These are phyloP conservation scores for Floccularia luteovirens DNA, from an alignment of 768 basidiomycete species.

Conservation along the genomic window DNA sequence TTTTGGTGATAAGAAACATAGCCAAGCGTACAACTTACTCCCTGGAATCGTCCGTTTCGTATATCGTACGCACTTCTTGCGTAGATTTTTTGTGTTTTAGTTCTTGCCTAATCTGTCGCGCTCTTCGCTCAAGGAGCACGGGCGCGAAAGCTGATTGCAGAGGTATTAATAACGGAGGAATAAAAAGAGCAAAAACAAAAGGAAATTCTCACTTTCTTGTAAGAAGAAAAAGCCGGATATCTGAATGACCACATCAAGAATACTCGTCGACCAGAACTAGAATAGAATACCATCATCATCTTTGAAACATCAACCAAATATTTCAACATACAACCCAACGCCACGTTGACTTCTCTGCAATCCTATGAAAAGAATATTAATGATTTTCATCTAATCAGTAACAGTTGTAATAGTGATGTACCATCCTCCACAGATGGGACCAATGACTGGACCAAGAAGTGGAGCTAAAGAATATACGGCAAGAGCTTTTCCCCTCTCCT, in stretches of 20 bases:
- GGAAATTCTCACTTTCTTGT: slow-evolving; percentile 47
- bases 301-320: background rate
- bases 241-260: slow-evolving; percentile 48
- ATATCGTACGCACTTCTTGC: slow-evolving; percentile 38
- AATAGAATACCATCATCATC: background rate
- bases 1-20: background rate
- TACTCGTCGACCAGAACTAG: slow-evolving; percentile 63
- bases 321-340: slow-evolving; percentile 52
- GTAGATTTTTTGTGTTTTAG: slow-evolving; percentile 39
- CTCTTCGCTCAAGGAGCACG: slow-evolving; percentile 41
- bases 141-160: slow-evolving; percentile 35
- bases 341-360: slow-evolving; percentile 59
- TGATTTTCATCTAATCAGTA: background rate
- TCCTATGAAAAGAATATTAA: slow-evolving; percentile 22
- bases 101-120: slow-evolving; percentile 30
- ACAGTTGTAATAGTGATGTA: slow-evolving; percentile 12
- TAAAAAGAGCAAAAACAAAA: background rate
- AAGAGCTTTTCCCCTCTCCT: slow-evolving; percentile 58
- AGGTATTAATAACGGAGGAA: slow-evolving; percentile 16
- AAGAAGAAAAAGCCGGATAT: slow-evolving; percentile 46
- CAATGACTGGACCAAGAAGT: slow-evolving; percentile 55
- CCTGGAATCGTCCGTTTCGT: slow-evolving; percentile 30
- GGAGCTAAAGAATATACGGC: slow-evolving; percentile 61
- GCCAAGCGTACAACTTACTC: slow-evolving; percentile 23
- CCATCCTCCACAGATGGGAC: slow-evolving; percentile 58